Evolutionary conservation across 768 basidiomycete genomes (phyloP).

Genomic region (Phallus indusiatus): DNA sequence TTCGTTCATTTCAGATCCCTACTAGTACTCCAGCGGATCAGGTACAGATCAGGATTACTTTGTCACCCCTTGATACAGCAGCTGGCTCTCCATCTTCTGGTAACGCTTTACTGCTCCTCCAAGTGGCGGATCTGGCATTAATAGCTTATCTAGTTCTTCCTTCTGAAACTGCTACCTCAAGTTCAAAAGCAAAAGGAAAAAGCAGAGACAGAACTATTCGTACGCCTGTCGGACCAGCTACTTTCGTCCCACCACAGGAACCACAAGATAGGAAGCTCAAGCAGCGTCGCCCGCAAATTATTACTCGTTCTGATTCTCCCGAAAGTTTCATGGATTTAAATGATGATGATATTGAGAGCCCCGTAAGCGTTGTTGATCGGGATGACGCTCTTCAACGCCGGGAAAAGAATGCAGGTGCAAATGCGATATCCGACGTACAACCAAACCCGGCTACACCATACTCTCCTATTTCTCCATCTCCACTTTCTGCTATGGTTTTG

Average conservation of each 20-base stretch:
- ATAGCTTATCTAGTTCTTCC: not conserved
- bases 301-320: conserved; percentile 19
- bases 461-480: not conserved
- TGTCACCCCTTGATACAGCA: too few species aligned
- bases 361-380: not conserved
- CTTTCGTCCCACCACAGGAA: not conserved
- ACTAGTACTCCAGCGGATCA: too few species aligned
- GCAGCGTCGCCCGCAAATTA: not conserved
- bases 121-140: too few species aligned
- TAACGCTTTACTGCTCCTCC: too few species aligned
- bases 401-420: not conserved
- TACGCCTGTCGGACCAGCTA: not conserved
- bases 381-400: not conserved
- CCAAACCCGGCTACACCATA: not conserved
- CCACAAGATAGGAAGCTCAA: not conserved
- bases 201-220: not conserved
- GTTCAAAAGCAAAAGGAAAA: not conserved
- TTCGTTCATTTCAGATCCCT: too few species aligned
- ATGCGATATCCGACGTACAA: not conserved
- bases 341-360: conserved; percentile 38
- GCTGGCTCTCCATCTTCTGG: too few species aligned
- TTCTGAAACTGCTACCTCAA: not conserved
- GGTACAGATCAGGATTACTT: too few species aligned
- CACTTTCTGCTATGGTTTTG: not conserved
- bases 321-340: conserved; percentile 58